These are phyloP conservation scores for Quercus suber DNA, from an alignment of 306 rosid genomes.

Conservation along the genomic window DNA sequence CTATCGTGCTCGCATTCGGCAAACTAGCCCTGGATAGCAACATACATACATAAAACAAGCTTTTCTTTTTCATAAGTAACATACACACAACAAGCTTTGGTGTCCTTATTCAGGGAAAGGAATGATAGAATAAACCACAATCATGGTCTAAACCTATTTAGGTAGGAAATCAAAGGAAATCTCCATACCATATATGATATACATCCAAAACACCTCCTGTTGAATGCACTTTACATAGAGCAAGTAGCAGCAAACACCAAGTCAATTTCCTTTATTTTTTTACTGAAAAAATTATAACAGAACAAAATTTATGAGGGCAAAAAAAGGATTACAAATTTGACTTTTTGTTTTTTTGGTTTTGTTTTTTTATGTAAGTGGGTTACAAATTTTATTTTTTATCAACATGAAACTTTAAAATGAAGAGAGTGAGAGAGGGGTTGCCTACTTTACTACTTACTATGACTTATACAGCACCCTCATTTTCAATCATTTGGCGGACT, in stretches of 20 bases:
- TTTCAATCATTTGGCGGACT: slow-evolving; percentile 69
- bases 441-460: slow-evolving; percentile 5
- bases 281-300: neutral
- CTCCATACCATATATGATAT: neutral
- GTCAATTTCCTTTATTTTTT: neutral
- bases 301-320: neutral
- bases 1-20: too few relatives aligned
- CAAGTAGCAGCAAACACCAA: neutral
- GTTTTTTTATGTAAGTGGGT: too few relatives aligned
- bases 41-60: too few relatives aligned
- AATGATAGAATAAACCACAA: neutral
- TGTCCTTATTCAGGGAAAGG: too few relatives aligned
- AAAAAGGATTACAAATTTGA: neutral
- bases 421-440: neutral
- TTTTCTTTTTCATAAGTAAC: too few relatives aligned
- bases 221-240: neutral
- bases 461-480: slow-evolving; percentile 31
- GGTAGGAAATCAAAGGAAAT: neutral
- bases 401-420: neutral
- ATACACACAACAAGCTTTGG: too few relatives aligned
- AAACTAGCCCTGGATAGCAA: too few relatives aligned
- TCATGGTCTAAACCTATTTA: neutral
- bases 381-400: neutral
- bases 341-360: neutral
- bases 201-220: neutral